Evolutionary conservation across 495 filamentous ascomycete species (phyloP), one percentile per base, ranked within the genome.

Genomic region (Lasiosphaeriaceae sp.): DNA sequence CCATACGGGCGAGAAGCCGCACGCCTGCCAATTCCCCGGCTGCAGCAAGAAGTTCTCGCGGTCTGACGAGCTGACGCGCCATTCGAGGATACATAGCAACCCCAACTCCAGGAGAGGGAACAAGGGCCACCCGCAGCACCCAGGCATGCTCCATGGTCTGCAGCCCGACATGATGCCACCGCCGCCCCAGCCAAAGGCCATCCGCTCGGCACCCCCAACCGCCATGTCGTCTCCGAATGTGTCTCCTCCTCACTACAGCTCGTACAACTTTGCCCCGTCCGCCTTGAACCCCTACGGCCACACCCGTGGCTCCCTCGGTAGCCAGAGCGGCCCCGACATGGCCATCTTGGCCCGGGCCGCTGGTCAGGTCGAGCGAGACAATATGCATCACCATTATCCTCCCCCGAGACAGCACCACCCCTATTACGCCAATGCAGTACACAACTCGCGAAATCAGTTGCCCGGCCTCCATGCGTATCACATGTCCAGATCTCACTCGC

Each of bases 81-180:
- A 98, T 75, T 97, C 94, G 70, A 83, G 94, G 69, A 98, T 98
- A 78, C 94, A 98, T 83, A 96, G 86, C 80, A 98, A 98, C 75
- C 94, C 95, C 47, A 97, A 97, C 80, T 96, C 91, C 58, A 82
- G 94, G 70, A 79, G 94, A 66, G 92, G 90, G 49, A 96, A 96
- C 79, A 96, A 96, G 78, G 83, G 89, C 11, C 86, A 89, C 60
- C 60, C 54, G 17, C 66, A 65, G 26, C 67, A 68, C 31, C 60
- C 56, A 4, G 31, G 41, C 37, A 58, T 70, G 58, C 59, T 70
- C n/a, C 67, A 70, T 24, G 46, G 57, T 22, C 58, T 80, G 59
- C 72, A 74, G 55, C 80, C 81, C 29, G 80, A 79, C 63, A 90
- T 92, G 86, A 90, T 91, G 82, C 78, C 84, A 41, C 92, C 91